Evolutionary conservation across 305 asterid species (phyloP), one percentile per base, ranked within the genome.

Genomic region (Rubia peregrina): DNA sequence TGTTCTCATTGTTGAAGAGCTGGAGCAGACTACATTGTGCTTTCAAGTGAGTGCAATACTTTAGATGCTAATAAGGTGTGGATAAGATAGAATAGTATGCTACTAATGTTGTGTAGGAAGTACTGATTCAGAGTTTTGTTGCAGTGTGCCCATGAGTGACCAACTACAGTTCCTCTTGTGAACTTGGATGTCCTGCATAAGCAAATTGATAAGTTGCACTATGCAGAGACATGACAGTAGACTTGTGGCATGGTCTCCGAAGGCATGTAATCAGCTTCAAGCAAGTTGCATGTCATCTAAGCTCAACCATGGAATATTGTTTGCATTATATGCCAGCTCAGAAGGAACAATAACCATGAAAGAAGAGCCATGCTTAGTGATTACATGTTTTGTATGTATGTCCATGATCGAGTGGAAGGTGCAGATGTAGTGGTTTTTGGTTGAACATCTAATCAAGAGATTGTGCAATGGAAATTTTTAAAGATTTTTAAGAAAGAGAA

Each of bases 71-170:
- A 17, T 16, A 26, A 21, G 12, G 1, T 21, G 11, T 61, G 59
- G 53, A 40, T 53, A 16, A 6, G 11, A 36, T 13, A 36, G 46
- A 41, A 22, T 9, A 9, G 38, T 5, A 9, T 9, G 44, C 44
- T 53, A 42, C 56, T 7, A 22, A 51, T 44, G 9, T 13, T 19
- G 42, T 16, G 7, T 6, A 53, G 12, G 19, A 49, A 53, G 38
- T 24, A 6, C 40, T 43, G 22, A 49, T 53, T 17, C 65, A 51
- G 73, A 24, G 49, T 62, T 63, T 72, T 60, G 53, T 17, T 63
- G n/a, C 70, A 93, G 98, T 93, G 98, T 86, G 98, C 98, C 76
- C 98, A 93, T 71, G 98, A 97, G 73, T 89, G 98, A 68, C 98
- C 98, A 30, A 93, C 98, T 17, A 93, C 90, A 26, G 95, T 86